Base-by-base conservation (phyloP, 768 basidiomycete species). In the Lentinula sp. region DNA sequence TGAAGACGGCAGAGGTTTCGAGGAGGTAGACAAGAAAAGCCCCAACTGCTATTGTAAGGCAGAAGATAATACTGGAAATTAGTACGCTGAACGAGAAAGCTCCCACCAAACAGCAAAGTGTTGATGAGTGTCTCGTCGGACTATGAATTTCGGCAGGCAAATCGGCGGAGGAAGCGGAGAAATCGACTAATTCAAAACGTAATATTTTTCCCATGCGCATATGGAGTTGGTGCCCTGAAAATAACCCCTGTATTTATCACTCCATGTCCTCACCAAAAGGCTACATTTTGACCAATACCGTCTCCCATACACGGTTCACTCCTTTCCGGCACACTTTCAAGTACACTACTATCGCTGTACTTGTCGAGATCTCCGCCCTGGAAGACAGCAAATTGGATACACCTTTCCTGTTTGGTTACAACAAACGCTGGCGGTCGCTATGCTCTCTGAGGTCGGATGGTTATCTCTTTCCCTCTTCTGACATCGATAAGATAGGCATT, bases 41-140 rank as follows among this genome's bases (percentile, higher is more conserved):
- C 80, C 78, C 73, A 72, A 80, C 79, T 78, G 78, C 76, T 79
- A 80, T 74, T 73, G 78, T 80, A 80, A 76, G 75, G 76, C 75
- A 78, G 77, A 75, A 78, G 77, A 77, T 79, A 80, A 75, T 75
- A 79, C 79, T 79, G 79, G 78, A 78, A 78, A 80, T 76, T 77
- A 76, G 75, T 72, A 69, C 54, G 68, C 71, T 73, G 50, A 34
- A 43, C 28, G 21, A 16, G 11, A 23, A 48, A 23, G 18, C 21
- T 48, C 46, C 21, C 46, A 48, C 21, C 46, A 21, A 18, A 6
- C 9, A 18, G 18, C 18, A 48, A 48, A 48, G 21, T 23, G 6
- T 21, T 18, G 21, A 48, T 23, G 18, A 23, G 18, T 48, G 18
- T 48, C 18, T 23, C 9, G 46, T 48, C 46, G 46, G 46, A 48